A percentile compares a stretch with the other conserved stretches of the same genome.
These are phyloP conservation scores for Glaciozyma martinii DNA, from an alignment of 768 basidiomycete species.

Conservation along the genomic window DNA sequence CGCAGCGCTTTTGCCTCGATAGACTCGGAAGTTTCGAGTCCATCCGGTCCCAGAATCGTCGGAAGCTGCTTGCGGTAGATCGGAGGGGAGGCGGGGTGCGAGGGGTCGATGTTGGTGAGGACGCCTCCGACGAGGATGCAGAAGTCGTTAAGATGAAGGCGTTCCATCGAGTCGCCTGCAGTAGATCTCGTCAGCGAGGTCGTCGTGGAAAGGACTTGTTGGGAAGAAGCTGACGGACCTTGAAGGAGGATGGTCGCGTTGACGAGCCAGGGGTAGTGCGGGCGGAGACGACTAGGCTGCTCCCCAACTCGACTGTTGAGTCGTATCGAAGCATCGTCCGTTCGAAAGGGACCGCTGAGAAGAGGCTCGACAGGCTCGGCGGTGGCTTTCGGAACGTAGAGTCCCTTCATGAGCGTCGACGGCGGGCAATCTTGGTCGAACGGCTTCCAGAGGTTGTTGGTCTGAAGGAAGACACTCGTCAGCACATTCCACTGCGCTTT, in stretches of 20 bases:
- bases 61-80: constrained; percentile 24
- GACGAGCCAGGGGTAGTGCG: constrained; percentile 16
- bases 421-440: constrained; percentile 26
- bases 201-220: rapidly evolving
- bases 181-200: not conserved
- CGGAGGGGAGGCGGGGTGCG: constrained; percentile 21
- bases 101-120: constrained; percentile 18
- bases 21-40: not conserved
- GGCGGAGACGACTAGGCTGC: not conserved
- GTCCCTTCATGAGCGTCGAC: constrained; percentile 14
- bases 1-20: not conserved
- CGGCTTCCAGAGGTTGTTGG: constrained; percentile 22
- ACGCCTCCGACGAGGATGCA: constrained; percentile 27
- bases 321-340: not conserved
- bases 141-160: constrained; percentile 23
- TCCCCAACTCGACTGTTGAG: not conserved
- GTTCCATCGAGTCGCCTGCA: constrained; percentile 32
- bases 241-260: constrained; percentile 24
- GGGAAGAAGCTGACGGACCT: constrained; percentile 1
- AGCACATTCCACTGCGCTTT: not conserved
- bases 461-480: not conserved
- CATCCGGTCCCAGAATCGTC: constrained; percentile 10
- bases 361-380: no score
- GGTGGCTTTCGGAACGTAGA: not conserved
- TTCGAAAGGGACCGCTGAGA: not conserved